Evolutionary conservation across 164 flowering plant species (phyloP), one percentile per base, ranked within the genome.

Genomic region (Stephania japonica): DNA sequence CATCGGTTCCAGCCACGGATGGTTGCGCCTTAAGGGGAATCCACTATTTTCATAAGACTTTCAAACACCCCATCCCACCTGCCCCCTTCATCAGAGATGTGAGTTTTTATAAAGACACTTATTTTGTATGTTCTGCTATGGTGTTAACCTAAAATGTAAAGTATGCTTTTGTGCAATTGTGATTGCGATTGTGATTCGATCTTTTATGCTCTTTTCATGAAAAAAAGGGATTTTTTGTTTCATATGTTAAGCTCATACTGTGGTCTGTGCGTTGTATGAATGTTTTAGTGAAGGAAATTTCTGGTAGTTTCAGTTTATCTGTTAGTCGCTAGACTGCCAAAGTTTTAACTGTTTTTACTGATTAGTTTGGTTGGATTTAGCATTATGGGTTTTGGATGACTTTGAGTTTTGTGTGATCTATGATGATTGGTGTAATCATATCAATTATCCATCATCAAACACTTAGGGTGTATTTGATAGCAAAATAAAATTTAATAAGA

Each of bases 311-410:
- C 62, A 74, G 86, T 19, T 82, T 70, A 1, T 74, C 71, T 1
- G 72, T 86, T 70, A 63, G 43, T 65, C 87, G 90, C 56, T 89
- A 89, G 94, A 71, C 78, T 68, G 81, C 89, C 61, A 92, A 90
- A 81, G 94, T n/a, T n/a, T n/a, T n/a, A n/a, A n/a, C n/a, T n/a
- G n/a, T n/a, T n/a, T n/a, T n/a, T n/a, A n/a, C n/a, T n/a, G n/a
- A n/a, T n/a, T n/a, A n/a, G n/a, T n/a, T n/a, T n/a, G n/a, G n/a
- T n/a, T n/a, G n/a, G n/a, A n/a, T n/a, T n/a, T n/a, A n/a, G n/a
- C n/a, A n/a, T n/a, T n/a, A n/a, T n/a, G n/a, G n/a, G n/a, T n/a
- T n/a, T n/a, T n/a, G n/a, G n/a, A n/a, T n/a, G n/a, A n/a, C n/a
- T n/a, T n/a, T n/a, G n/a, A n/a, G n/a, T n/a, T n/a, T n/a, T n/a